These are phyloP conservation scores for Nematocida ironsii DNA, from an alignment of 371 early-diverging fungal species.

Conservation along the genomic window DNA sequence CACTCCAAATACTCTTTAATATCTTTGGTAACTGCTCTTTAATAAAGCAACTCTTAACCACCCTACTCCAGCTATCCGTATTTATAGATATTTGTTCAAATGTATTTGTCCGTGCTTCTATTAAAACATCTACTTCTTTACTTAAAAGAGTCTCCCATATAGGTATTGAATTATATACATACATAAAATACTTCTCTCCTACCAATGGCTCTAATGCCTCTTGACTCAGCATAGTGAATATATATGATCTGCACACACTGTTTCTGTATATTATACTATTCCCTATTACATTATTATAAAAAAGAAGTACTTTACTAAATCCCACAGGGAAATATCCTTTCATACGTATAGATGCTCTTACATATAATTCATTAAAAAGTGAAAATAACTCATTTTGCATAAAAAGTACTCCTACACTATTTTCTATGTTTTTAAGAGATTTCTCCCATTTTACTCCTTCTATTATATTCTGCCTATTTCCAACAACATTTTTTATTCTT, in stretches of 20 bases:
- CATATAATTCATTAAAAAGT: neutral
- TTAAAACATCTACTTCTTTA: neutral
- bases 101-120: neutral
- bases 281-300: neutral
- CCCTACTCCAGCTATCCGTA: neutral
- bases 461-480: neutral
- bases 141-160: neutral
- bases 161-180: neutral
- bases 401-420: neutral
- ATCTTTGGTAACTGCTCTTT: neutral
- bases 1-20: neutral
- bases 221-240: neutral
- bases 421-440: neutral
- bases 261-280: neutral
- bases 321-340: neutral
- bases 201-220: neutral
- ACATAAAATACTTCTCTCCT: neutral
- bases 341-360: neutral
- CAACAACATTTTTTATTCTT: neutral
- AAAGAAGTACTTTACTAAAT: conserved; percentile 1
- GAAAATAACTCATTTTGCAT: neutral
- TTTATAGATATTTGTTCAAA: neutral
- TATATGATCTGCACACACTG: neutral
- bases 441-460: neutral
- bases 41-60: neutral